A percentile compares a stretch with the other conserved stretches of the same genome.
Evolutionary conservation across 768 basidiomycete genomes (phyloP).

Genomic region (Cystofilobasidium bisporidii): DNA sequence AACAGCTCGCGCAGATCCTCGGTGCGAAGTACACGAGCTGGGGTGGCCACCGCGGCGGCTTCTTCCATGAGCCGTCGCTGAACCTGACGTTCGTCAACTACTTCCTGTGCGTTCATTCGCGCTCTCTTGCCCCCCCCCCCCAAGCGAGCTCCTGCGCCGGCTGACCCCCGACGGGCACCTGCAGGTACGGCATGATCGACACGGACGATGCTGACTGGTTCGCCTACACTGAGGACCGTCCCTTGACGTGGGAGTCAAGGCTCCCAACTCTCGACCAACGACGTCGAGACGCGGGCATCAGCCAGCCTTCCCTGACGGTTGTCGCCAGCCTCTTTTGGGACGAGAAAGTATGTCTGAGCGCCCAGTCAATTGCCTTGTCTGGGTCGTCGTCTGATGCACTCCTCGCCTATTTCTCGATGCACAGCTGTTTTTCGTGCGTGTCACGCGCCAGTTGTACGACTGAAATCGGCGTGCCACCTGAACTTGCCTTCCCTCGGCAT

Average conservation of each 20-base stretch:
- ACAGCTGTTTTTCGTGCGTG: too few species aligned
- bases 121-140: background rate
- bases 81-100: background rate
- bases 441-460: too few species aligned
- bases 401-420: too few species aligned
- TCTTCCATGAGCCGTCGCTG: background rate
- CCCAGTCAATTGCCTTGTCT: background rate
- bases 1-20: background rate
- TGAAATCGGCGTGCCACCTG: background rate
- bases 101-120: background rate
- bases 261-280: background rate
- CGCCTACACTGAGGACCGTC: background rate
- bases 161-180: too few species aligned
- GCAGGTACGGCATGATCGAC: constrained; percentile 2
- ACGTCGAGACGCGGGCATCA: background rate
- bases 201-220: background rate
- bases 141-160: background rate
- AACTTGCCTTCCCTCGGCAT: background rate
- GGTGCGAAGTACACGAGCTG: background rate
- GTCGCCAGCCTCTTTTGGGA: background rate
- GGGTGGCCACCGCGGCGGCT: background rate
- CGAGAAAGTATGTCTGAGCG: background rate
- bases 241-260: background rate
- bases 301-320: background rate
- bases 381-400: too few species aligned